These are phyloP conservation scores for Lepidium aucheri DNA, from an alignment of 345 rosid species.

Conservation along the genomic window DNA sequence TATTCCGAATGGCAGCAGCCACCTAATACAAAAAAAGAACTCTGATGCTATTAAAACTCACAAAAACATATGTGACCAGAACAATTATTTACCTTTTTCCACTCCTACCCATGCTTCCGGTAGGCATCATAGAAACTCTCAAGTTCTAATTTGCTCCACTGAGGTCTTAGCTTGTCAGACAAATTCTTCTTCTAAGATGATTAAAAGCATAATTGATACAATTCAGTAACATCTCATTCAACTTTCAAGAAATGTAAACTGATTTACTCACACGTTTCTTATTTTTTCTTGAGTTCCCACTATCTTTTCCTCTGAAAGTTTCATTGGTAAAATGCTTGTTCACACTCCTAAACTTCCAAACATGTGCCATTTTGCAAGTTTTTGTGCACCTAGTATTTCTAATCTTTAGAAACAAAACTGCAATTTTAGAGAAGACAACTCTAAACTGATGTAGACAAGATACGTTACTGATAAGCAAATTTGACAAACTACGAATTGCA, in stretches of 20 bases:
- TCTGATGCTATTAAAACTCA: background rate
- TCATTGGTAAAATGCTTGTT: too few species aligned
- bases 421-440: too few species aligned
- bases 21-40: slow-evolving; percentile 37
- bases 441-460: too few species aligned
- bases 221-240: too few species aligned
- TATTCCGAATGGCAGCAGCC: slow-evolving; percentile 46
- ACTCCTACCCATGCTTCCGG: slow-evolving; percentile 72
- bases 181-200: slow-evolving; percentile 56
- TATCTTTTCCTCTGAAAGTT: too few species aligned
- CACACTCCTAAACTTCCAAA: too few species aligned
- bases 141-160: slow-evolving; percentile 83
- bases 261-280: too few species aligned
- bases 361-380: too few species aligned
- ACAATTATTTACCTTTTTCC: slow-evolving; percentile 59
- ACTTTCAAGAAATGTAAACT: too few species aligned
- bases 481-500: background rate
- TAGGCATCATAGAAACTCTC: slow-evolving; percentile 83
- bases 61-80: background rate
- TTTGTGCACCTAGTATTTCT: too few species aligned
- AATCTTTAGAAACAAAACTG: too few species aligned
- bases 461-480: background rate
- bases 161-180: slow-evolving; percentile 80
- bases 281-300: too few species aligned
- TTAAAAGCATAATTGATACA: slow-evolving; percentile 13